Evolutionary conservation across 2,329 filamentous ascomycete genomes (phyloP), one percentile per base, ranked within the genome.

Genomic region (Fusarium incarnatum): DNA sequence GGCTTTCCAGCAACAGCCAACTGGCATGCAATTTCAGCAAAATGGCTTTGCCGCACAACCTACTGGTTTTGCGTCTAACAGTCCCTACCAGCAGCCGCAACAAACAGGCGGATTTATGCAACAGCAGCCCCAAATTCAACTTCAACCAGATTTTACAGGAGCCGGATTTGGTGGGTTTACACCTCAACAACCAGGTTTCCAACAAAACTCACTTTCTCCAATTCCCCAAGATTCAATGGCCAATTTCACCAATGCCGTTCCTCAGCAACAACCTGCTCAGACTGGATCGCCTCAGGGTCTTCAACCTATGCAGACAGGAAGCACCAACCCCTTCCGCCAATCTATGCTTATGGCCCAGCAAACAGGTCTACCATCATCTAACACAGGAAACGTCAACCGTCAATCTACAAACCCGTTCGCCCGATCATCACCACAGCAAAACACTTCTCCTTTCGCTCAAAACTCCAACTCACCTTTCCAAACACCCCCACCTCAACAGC

Each of bases 241-340:
- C 28, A 76, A 54, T 34, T 76, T 76, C 41, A 82, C 86, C 76
- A 82, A 60, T 23, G 70, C 69, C 25, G 60, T 56, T 10, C 63
- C 74, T 22, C 60, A 71, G 3, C 70, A 70, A 6, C 76, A 71
- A 32, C 69, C 71, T 20, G 48, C 56, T 20, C 73, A 73, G 28
- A 72, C 63, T 18, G 69, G 63, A 53, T 70, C 72, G 18, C 68
- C 71, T 8, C 72, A 75, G 10, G 63, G 66, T 2, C 71, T 71
- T 28, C 73, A 73, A 58, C 73, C 73, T 6, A 76, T 77, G 72
- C 71, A 68, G 46, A 73, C 78, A 12, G 80, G 80, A 40, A 89
- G 84, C 23, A 97, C 94, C 10, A 99, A 99, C 77, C 96, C 96
- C 0, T 99, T 99, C 87, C 88, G 96, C 44, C 92, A 94, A 77